Base-by-base conservation (phyloP, 176 grass and related monocot genomes). In the Cocos nucifera region DNA sequence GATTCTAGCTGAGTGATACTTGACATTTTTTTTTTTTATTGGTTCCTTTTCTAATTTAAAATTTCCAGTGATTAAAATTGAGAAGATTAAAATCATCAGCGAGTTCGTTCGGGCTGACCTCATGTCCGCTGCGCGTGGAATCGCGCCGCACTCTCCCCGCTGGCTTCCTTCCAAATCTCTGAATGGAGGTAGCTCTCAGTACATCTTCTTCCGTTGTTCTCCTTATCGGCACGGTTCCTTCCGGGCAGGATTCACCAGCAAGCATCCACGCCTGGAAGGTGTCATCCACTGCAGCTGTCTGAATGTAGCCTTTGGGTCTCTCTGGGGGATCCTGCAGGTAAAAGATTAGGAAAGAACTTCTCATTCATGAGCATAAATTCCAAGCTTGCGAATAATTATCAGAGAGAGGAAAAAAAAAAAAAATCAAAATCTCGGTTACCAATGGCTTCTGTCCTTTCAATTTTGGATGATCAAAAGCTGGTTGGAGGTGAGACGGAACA, bases 381-480 rank as follows among this genome's bases (percentile, higher is more conserved):
- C 35, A 2, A 44, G 35, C 9, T 44, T 14, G 35, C 8, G 2
- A 44, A 44, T 9, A 44, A 1, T 44, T 10, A 44, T 44, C 35
- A 14, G 9, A 44, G 9, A 14, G 1, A n/a, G n/a, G n/a, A 21
- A 21, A 21, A 21, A 21, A 21, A 21, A 21, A 0, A 0, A 28
- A 28, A 23, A 23, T 23, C 23, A 27, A 35, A 44, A 44, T 44
- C 35, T 44, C 35, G 9, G 0, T 14, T 51, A 67, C 64, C 25
- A 3, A 32, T 22, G 64, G 64, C 30, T 53, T 54, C 6, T 15
- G 24, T 7, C 24, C 64, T 32, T 17, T 32, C 16, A 67, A 25
- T 51, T 67, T 55, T 19, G 64, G 64, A 20, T 67, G 64, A 55
- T 67, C 64, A 32, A 67, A 67, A 8, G 64, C 25, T 10, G 64